Evolutionary conservation across 768 basidiomycete species (phyloP), one percentile per base, ranked within the genome.

Genomic region (Naganishia onofrii): DNA sequence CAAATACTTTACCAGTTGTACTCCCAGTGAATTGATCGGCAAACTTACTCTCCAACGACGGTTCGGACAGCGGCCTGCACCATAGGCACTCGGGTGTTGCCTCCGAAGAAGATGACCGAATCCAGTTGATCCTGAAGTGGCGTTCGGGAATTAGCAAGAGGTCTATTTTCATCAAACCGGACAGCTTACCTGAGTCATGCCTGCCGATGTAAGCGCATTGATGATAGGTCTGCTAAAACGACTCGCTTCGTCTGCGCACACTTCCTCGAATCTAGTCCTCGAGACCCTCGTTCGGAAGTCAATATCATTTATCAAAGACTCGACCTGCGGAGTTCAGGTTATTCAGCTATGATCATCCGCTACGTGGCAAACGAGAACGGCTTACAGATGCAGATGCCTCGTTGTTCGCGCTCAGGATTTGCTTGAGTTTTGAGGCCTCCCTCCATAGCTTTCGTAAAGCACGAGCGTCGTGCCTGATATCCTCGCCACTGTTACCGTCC

Each of bases 391-490:
- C 86, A 46, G 81, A 83, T 8, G 89, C 89, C 36, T 95, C 93
- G 17, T 84, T 84, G 77, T 99, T 99, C 44, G 95, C 96, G 79
- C 93, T 96, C 70, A 99, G 82, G 73, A 99, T 90, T 9, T 88
- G 85, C 83, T 98, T 99, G 74, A 97, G 86, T 70, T 94, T 86
- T 21, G 86, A 87, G 0, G 95, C 92, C 81, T 99, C 96, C 79
- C 94, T 95, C 87, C 91, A 90, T 7, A 98, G 83, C 81, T 94
- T 95, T 5, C 91, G 90, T 89, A 96, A 90, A 1, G 89, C 94
- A 67, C 88, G 85, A 77, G 88, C 87, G 76, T 94, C 91, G 73
- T 84, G 83, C 32, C 86, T 85, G 44, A 93, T 85, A 72, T 88
- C 87, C 78, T 74, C 72, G 15, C 82, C 85, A 26, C 74, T 71